These are phyloP conservation scores for Tuctoria greenei DNA, from an alignment of 176 grass and related monocot genomes.

Conservation along the genomic window DNA sequence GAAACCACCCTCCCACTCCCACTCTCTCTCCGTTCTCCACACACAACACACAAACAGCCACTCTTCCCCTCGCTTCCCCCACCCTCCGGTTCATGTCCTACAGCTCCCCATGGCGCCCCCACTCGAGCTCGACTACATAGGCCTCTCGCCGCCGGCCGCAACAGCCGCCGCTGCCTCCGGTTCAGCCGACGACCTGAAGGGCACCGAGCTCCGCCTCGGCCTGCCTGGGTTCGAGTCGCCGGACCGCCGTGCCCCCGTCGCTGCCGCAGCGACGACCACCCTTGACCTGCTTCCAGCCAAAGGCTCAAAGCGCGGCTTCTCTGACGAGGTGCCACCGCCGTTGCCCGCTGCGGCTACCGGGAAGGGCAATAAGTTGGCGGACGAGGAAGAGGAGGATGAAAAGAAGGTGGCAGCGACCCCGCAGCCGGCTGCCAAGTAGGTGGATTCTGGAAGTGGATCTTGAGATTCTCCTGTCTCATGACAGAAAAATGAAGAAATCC, in stretches of 20 bases:
- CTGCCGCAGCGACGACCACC: constrained; percentile 41
- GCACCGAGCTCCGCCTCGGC: constrained; percentile 84
- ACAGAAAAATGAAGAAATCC: neutral
- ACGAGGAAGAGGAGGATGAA: constrained; percentile 35
- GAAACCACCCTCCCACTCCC: neutral
- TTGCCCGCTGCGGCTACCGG: constrained; percentile 8
- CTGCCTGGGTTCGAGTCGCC: constrained; percentile 68
- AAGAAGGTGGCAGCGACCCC: constrained; percentile 42
- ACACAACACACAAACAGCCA: neutral
- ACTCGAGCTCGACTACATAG: constrained; percentile 91
- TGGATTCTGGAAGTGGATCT: constrained; percentile 11
- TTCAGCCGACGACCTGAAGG: constrained; percentile 56
- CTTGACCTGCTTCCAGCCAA: constrained; percentile 83
- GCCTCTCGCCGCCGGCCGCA: constrained; percentile 55
- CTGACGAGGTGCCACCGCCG: constrained; percentile 52
- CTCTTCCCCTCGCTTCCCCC: constrained; percentile 14
- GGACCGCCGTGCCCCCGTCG: constrained; percentile 41
- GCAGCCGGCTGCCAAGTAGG: constrained; percentile 67
- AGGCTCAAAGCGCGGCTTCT: constrained; percentile 79
- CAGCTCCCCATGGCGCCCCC: constrained; percentile 81
- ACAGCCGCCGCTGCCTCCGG: constrained; percentile 29
- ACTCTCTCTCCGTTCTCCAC: neutral
- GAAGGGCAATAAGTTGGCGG: constrained; percentile 51
- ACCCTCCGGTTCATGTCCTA: constrained; percentile 55
- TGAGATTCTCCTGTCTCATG: neutral